Evolutionary conservation across 179 eudicot species (phyloP), one percentile per base, ranked within the genome.

Genomic region (Kewa caespitosa): DNA sequence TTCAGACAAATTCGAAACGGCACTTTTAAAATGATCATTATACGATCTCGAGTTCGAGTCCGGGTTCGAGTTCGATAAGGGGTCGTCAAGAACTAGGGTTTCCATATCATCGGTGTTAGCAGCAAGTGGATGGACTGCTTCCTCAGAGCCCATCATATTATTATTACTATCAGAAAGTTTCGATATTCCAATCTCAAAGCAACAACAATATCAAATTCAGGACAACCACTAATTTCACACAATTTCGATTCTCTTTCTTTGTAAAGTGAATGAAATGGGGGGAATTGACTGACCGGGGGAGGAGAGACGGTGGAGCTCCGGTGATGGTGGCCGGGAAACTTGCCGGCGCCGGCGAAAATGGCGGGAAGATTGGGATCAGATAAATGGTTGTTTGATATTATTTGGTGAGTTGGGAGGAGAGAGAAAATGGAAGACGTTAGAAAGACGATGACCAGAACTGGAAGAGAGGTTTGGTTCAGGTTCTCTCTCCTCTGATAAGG

Each of bases 11-110:
- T 82, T 79, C 9, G 90, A 73, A 79, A 89, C 81, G 25, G 84
- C 89, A 78, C 88, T 90, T 70, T 79, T 80, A 79, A 84, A 90
- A n/a, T n/a, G n/a, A n/a, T n/a, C n/a, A n/a, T n/a, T n/a, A n/a
- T n/a, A n/a, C n/a, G n/a, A n/a, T n/a, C n/a, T n/a, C n/a, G n/a
- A n/a, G 67, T 80, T 78, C 22, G 87, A 70, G 61, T 55, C 85
- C 3, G 93, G 88, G 14, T 85, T 83, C 33, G 89, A 78, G 74
- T 76, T 73, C 38, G 82, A 77, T 60, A 86, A 74, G 14, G 89
- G 80, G 38, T 84, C 85, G 52, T 86, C 84, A 10, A 83, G 75
- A 48, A 76, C 69, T 62, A 88, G 89, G 82, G 77, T 81, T 72
- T 79, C 86, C 78, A 79, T 75, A 39, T 84, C 86, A 2, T 82